Evolutionary conservation across 2,329 filamentous ascomycete species (phyloP), one percentile per base, ranked within the genome.

Genomic region (Rhexocercosporidium sp.): DNA sequence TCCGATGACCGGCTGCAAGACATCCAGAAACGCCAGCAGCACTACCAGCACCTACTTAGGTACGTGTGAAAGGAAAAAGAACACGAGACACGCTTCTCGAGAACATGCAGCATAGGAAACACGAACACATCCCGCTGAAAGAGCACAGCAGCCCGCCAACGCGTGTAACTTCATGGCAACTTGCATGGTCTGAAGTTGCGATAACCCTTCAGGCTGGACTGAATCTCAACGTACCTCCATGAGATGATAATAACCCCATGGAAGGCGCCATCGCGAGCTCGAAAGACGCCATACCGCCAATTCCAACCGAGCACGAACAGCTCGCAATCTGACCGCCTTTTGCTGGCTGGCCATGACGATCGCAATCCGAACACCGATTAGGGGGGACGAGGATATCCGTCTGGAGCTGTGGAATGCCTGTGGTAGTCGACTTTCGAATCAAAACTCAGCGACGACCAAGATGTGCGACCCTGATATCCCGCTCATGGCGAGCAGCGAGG

Each of bases 331-430:
- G 22, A 29, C 34, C 34, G 20, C 53, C 9, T 25, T 7, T 11
- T 31, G 20, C 20, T 0, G 14, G 41, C 44, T 29, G 41, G 31
- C 31, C 44, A 62, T 62, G 59, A 62, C 41, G 8, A 16, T 47
- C 39, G 29, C 29, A 12, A 25, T 59, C 41, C 44, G 39, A 31
- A 60, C 37, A 46, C 25, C 54, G 25, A 11, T 44, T 16, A 31
- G 53, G 49, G 66, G 59, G 34, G 31, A 57, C 25, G 59, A 53
- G 22, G 54, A 63, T 2, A 62, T 63, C 31, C 60, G 64, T 46
- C 41, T 69, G 31, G 62, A 65, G 47, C 63, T 44, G 54, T 72
- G 70, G 70, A 72, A 72, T 47, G 60, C 64, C 61, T 71, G 70
- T 57, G 63, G 64, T 8, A 69, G 66, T 54, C 62, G 56, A 49